A percentile compares a stretch with the other conserved stretches of the same genome.
These are phyloP conservation scores for Colletotrichum limetticola DNA, from an alignment of 2,329 filamentous ascomycete genomes.

Conservation along the genomic window DNA sequence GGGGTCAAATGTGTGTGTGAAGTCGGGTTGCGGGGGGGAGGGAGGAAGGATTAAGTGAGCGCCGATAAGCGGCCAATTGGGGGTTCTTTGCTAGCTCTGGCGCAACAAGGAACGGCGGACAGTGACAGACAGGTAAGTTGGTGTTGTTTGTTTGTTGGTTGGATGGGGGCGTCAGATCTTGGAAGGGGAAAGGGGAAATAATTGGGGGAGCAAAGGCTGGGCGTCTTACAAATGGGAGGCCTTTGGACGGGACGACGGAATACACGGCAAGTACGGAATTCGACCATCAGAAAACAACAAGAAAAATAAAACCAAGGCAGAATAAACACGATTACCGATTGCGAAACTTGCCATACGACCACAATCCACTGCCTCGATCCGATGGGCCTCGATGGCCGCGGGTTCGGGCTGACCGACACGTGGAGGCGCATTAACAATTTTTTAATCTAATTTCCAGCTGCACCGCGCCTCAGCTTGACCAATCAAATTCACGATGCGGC, in stretches of 20 bases:
- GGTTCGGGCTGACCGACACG: slow-evolving; percentile 6
- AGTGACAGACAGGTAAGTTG: neutral
- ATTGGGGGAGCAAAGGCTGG: neutral
- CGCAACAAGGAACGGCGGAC: neutral
- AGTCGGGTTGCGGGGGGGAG: neutral
- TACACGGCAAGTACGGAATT: neutral
- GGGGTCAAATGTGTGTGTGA: neutral
- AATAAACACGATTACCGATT: neutral
- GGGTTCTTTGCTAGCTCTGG: neutral
- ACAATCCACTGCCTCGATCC: neutral
- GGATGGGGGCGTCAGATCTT: neutral
- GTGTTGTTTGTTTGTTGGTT: neutral
- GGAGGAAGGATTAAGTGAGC: neutral
- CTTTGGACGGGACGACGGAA: neutral
- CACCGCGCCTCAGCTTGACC: neutral
- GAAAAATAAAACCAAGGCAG: neutral
- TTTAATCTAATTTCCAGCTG: neutral
- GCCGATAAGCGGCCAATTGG: neutral
- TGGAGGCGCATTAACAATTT: slow-evolving; percentile 1
- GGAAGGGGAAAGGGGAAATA: neutral
- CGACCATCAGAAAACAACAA: neutral
- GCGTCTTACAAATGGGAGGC: neutral
- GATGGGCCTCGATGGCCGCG: neutral
- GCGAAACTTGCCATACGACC: neutral
- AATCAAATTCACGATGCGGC: neutral